Evolutionary conservation across 2,329 filamentous ascomycete species (phyloP), one percentile per base, ranked within the genome.

Genomic region (Ceratocystis smalleyi): DNA sequence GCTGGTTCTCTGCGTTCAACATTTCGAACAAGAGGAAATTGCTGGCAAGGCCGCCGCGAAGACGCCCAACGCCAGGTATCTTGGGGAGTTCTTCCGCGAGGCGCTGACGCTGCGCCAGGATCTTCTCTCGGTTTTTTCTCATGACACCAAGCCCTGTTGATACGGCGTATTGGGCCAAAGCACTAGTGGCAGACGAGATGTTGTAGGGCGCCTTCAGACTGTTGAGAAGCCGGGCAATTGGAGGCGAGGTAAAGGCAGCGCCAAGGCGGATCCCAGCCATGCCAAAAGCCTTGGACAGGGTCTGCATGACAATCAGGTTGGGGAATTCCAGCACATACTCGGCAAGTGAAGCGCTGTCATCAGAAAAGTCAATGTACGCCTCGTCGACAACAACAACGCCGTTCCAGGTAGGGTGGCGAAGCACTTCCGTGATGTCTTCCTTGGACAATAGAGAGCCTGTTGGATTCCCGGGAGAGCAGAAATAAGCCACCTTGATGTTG

Each of bases 261-360:
- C 94, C 94, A 0, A 99, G 80, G 17, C 94, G 82, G 72, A 99
- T 96, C 61, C 92, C 94, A 3, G 94, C 94, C 71, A 99, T 82
- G 32, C 94, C 94, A 72, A 99, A 99, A 0, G 91, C 94, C 75
- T 99, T 99, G 71, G 89, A 95, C n/a, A 97, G 81, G 0, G 94
- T 99, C 78, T 99, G 94, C 89, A 97, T 90, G 65, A 99, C 91
- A 19, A 96, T 91, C 30, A 99, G 79, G 74, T 99, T 99, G 61
- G 92, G 91, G 83, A 89, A 95, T 71, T 96, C 91, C 43, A 82
- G 79, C 0, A 95, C 91, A 87, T 89, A 95, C 75, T 95, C 89
- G 30, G 94, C 92, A 30, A 97, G 81, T 69, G 88, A 95, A 51
- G 88, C 81, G 30, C 83, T 85, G 17, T 75, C 84, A 5, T 85